Base-by-base conservation (phyloP, 805 yeast genomes). In the Kuraishia hungarica region DNA sequence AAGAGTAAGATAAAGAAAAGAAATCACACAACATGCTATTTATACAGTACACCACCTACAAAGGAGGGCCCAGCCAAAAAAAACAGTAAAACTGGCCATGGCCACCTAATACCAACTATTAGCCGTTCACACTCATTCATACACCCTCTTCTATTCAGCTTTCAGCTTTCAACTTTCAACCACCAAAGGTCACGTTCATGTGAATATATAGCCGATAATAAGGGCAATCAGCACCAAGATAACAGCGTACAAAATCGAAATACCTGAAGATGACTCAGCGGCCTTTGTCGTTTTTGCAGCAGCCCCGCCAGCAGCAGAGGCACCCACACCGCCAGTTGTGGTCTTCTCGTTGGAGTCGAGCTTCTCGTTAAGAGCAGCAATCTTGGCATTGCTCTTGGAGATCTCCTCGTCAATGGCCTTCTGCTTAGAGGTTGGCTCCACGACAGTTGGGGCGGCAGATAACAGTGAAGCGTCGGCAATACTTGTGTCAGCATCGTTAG, bases 321-420 rank as follows among this genome's bases (percentile, higher is more conserved):
- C 15, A 6, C 15, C 20, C 11, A 39, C 46, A 24, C 20, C 46
- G 19, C 20, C 51, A 53, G 51, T n/a, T 10, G 51, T 48, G 48
- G 55, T 21, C 53, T 50, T 35, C 35, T 51, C 51, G 24, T 48
- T 53, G 21, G 51, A 48, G 20, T 54, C 56, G 29, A 54, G 48
- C 24, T 46, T 24, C 19, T 54, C 53, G 39, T 54, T 52, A 23
- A 54, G 21, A 46, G 51, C 54, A n/a, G 53, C 56, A 22, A 54
- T 51, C 35, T 54, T 54, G 54, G 56, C 56, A 29, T 54, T 54
- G 39, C 53, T 54, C 47, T 28, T 51, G 20, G 52, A 48, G 39
- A 54, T 51, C 28, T 54, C 55, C 23, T 46, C 43, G 28, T 24
- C 46, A 10, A 43, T 26, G 29, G 15, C 26, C 29, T 17, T 21